Evolutionary conservation across 345 rosid genomes (phyloP).

Genomic region (Euclidium syriacum): DNA sequence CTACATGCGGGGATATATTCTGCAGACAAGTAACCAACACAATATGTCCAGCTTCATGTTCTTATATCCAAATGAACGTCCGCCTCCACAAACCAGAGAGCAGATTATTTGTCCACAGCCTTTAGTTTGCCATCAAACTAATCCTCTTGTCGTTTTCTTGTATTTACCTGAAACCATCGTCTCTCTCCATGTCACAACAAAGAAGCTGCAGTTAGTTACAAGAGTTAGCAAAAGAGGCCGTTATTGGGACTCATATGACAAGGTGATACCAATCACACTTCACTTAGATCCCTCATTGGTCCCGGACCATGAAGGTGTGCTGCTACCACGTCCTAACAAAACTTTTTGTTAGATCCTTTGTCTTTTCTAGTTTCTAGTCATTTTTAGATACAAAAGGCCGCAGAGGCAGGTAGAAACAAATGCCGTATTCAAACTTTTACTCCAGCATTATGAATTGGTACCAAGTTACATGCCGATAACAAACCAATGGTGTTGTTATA

Average conservation of each 20-base stretch:
- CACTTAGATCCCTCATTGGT: neutral
- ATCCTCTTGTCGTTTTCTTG: slow-evolving; percentile 4
- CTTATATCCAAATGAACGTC: neutral
- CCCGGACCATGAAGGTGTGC: neutral
- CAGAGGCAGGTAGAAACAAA: too few species aligned
- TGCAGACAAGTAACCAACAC: neutral
- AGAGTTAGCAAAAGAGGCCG: neutral
- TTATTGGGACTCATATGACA: neutral
- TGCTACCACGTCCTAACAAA: neutral
- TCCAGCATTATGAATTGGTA: too few species aligned
- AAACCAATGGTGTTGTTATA: too few species aligned
- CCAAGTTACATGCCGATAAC: too few species aligned
- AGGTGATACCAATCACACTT: slow-evolving; percentile 1
- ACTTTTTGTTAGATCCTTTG: too few species aligned
- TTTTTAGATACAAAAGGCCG: too few species aligned
- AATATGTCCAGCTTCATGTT: neutral
- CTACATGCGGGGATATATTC: neutral
- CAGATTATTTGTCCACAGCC: neutral
- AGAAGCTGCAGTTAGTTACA: neutral
- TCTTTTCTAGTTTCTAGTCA: too few species aligned
- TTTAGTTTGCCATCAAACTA: slow-evolving; percentile 4
- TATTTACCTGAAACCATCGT: neutral
- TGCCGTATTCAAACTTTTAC: too few species aligned
- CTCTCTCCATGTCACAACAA: neutral
- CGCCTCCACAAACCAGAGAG: neutral